Percentiles rank a stretch among this genome's conserved stretches.
phyloP scores from a whole-genome alignment of 2,329 filamentous ascomycete species.

The Colletotrichum limetticola region DNA sequence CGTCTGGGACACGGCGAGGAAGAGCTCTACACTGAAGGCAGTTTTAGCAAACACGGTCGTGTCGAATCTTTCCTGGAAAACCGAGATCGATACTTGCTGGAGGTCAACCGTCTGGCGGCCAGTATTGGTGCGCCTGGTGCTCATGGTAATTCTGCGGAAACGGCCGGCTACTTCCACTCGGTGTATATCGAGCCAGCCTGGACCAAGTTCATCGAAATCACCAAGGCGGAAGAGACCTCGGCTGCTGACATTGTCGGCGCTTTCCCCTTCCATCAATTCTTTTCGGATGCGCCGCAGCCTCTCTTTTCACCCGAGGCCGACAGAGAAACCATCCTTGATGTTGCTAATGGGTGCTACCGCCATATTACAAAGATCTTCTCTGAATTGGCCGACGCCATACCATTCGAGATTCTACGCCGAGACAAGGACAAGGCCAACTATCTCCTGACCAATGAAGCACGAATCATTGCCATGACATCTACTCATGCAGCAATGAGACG shows the following conservation, averaged over 20 bases:
- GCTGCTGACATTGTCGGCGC: slow-evolving; percentile 72
- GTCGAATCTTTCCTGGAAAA: slow-evolving; percentile 97
- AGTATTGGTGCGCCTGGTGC: slow-evolving; percentile 90
- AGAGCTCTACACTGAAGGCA: slow-evolving; percentile 85
- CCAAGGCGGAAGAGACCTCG: slow-evolving; percentile 65
- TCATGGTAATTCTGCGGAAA: slow-evolving; percentile 97
- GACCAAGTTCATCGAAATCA: slow-evolving; percentile 78
- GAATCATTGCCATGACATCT: slow-evolving; percentile 98
- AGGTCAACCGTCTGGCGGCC: slow-evolving; percentile 86
- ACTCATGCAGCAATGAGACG: slow-evolving; percentile 96
- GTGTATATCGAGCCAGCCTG: slow-evolving; percentile 92
- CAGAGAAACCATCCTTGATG: slow-evolving; percentile 76
- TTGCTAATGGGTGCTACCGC: slow-evolving; percentile 85
- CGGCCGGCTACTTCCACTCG: slow-evolving; percentile 94
- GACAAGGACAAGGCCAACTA: slow-evolving; percentile 97
- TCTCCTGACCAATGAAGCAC: slow-evolving; percentile 92
- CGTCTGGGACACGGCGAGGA: slow-evolving; percentile 96
- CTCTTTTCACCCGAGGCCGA: slow-evolving; percentile 77
- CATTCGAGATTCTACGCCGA: slow-evolving; percentile 91
- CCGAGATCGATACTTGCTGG: slow-evolving; percentile 78
- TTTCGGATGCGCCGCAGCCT: slow-evolving; percentile 86
- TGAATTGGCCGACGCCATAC: slow-evolving; percentile 90
- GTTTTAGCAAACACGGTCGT: slow-evolving; percentile 92
- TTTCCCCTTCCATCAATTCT: slow-evolving; percentile 92
- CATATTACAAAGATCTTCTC: slow-evolving; percentile 93